Base-by-base conservation (phyloP, 2,329 filamentous ascomycete genomes). In the Alternaria consortialis region DNA sequence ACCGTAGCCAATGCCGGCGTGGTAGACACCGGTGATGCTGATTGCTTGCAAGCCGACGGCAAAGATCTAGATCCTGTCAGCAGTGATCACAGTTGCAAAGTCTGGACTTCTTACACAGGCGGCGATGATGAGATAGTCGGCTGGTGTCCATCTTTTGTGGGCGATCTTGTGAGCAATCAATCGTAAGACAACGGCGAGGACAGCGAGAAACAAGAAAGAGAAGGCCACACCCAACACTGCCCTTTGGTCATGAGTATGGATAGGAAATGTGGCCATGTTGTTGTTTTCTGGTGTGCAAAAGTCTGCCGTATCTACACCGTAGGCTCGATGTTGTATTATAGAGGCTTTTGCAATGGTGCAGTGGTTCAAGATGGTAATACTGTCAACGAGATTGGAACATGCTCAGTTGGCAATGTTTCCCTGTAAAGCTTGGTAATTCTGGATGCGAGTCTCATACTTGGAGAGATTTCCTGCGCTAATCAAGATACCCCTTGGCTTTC, bases 1-100 rank as follows among this genome's bases (percentile, higher is more conserved):
- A n/a, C 34, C 48, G 48, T 52, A 52, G 34, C 48, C 48, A 52
- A 52, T 52, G 23, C 48, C 48, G 34, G 48, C 34, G n/a, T 27
- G 32, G 15, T 29, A 52, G 34, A 52, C 48, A 27, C 48, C 48
- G 2, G 23, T 39, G 23, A 52, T 39, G 2, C 48, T 52, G 12
- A 29, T 29, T 13, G 34, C 20, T 13, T 52, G 48, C 9, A 52
- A n/a, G 23, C 48, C 34, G 5, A 52, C 23, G 23, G 48, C 48
- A 2, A 52, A 52, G 12, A 52, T 39, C 48, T 52, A n/a, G 4
- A 29, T 13, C 6, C 4, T 37, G 15, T 52, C 29, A 52, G 48
- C 7, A 29, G 9, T 39, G 32, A 12, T 20, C 31, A n/a, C 48
- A 23, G 23, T 52, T 13, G 34, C 9, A n/a, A 25, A 37, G 11